phyloP scores from a whole-genome alignment of 176 grass and related monocot species.

The Avena sativa region DNA sequence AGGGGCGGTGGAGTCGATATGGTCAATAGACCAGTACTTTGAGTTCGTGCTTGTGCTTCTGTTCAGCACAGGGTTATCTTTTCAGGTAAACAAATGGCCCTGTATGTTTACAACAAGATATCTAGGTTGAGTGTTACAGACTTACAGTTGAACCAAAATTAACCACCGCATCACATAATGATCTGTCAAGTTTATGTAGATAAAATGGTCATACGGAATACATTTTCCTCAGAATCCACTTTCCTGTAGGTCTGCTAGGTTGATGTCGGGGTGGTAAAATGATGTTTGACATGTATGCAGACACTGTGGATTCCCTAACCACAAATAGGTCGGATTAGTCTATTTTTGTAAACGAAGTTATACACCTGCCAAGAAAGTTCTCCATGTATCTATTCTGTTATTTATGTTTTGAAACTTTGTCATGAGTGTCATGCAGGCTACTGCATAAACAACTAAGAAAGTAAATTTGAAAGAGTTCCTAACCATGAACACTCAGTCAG shows the following conservation, averaged over 20 bases:
- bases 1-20: slow-evolving; percentile 92
- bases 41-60: slow-evolving; percentile 95
- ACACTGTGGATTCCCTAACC: not conserved
- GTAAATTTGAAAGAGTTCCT: not conserved
- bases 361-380: not conserved
- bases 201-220: not conserved
- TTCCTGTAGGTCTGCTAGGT: not conserved
- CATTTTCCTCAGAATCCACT: not conserved
- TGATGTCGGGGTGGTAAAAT: not conserved
- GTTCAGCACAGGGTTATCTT: slow-evolving; percentile 95
- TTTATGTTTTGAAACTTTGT: not conserved
- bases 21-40: slow-evolving; percentile 99
- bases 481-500: not conserved
- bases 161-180: not conserved
- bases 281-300: slow-evolving; percentile 13
- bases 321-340: slow-evolving; percentile 22
- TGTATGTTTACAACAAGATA: not conserved
- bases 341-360: not conserved
- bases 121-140: slow-evolving; percentile 13
- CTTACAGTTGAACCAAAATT: slow-evolving; percentile 22
- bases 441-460: slow-evolving; percentile 10
- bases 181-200: not conserved
- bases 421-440: not conserved
- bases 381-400: not conserved
- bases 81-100: slow-evolving; percentile 70